Evolutionary conservation across 1,284 basidiomycete genomes (phyloP), one percentile per base, ranked within the genome.

Genomic region (Athelia sp.): DNA sequence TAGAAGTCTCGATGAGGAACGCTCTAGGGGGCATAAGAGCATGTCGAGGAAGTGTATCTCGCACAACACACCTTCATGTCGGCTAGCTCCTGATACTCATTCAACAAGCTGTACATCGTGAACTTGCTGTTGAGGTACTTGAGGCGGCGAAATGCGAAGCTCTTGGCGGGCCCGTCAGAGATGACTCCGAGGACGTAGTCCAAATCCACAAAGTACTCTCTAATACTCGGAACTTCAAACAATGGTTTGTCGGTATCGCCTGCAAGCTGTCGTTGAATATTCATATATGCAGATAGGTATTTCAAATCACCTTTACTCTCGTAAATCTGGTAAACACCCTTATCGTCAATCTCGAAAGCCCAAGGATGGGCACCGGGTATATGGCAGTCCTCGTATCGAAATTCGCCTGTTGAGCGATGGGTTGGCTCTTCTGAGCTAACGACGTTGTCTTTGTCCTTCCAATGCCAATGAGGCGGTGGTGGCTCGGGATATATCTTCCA

Each of bases 61-160:
- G 32, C 36, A 4, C 17, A 14, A 58, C 73, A 46, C 49, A 84
- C 89, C 79, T 99, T 99, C 92, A 99, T 98, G 61, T 96, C 93
- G 2, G 93, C 89, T 53, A 97, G 66, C 64, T 99, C 96, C 59
- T 95, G 88, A 59, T 90, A 91, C 66, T 99, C 96, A 58, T 99
- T 97, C 57, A 99, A 71, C 13, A 99, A 74, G 43, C 78, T 82
- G 65, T 98, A 96, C 82, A 99, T 90, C 48, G 88, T 90, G 75
- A 96, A 99, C 68, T 98, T 98, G 72, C 90, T 90, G n/a, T 86
- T 77, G 11, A 99, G 78, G 62, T 96, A 99, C 70, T 93, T 94
- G 56, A 99, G 76, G 48, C 97, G 73, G 3, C 94, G 79, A 70
- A 89, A 99, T 0, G 97, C 96, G 63, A 98, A 97, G 58, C 89